These are phyloP conservation scores for Penicillium bialowiezense DNA, from an alignment of 495 filamentous ascomycete species.

Conservation along the genomic window DNA sequence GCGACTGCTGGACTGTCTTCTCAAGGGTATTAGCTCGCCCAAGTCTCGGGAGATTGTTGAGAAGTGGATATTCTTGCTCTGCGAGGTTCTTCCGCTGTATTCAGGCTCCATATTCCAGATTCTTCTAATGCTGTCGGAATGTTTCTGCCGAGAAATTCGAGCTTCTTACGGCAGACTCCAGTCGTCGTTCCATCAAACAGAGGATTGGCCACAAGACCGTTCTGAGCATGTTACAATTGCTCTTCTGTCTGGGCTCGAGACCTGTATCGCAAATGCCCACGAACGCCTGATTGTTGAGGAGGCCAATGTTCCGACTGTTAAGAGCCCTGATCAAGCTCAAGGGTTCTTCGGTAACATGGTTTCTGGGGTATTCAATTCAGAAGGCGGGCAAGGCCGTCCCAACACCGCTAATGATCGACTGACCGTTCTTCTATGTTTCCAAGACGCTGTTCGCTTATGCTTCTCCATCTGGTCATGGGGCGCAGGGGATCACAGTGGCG, in stretches of 20 bases:
- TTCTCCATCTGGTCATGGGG: constrained; percentile 97
- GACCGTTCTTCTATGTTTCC: constrained; percentile 92
- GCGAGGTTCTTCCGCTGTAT: constrained; percentile 79
- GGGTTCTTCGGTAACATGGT: constrained; percentile 98
- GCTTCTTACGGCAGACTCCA: constrained; percentile 64
- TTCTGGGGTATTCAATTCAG: constrained; percentile 82
- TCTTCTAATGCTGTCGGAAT: constrained; percentile 84
- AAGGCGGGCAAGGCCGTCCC: constrained; percentile 69
- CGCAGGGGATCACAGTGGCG: constrained; percentile 54
- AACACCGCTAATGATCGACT: constrained; percentile 88
- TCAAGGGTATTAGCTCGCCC: constrained; percentile 72
- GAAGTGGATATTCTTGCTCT: constrained; percentile 86
- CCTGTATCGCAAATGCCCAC: constrained; percentile 83
- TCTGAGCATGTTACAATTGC: constrained; percentile 57
- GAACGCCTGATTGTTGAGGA: constrained; percentile 78
- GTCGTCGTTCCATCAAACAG: constrained; percentile 40
- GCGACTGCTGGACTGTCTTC: constrained; percentile 75
- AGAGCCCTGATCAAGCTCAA: constrained; percentile 80
- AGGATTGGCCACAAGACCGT: constrained; percentile 42
- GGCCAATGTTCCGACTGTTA: constrained; percentile 59
- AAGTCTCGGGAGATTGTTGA: constrained; percentile 77
- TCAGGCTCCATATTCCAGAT: constrained; percentile 82
- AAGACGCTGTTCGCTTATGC: constrained; percentile 88
- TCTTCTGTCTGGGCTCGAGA: constrained; percentile 84
- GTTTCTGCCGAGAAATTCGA: constrained; percentile 73